A percentile compares a stretch with the other conserved stretches of the same genome.
Conservation (phyloP, 306 rosid species). For the Citrullus amarus region DNA sequence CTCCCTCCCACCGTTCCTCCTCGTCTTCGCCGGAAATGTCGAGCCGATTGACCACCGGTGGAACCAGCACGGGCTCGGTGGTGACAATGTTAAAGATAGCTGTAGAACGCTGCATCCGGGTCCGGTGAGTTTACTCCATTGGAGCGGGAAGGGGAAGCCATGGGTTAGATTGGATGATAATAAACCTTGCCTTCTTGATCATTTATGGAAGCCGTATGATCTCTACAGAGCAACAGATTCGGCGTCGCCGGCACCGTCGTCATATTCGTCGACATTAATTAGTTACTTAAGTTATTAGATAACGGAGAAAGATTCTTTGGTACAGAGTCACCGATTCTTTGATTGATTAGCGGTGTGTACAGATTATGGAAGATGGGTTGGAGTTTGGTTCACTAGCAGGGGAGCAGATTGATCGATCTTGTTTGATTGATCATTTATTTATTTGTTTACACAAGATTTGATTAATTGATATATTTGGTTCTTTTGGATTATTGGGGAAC, state of each 20-base stretch:
- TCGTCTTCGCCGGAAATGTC: slow-evolving; percentile 67
- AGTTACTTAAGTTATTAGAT: slow-evolving; percentile 39
- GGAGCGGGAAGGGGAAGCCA: slow-evolving; percentile 98
- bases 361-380: slow-evolving; percentile 16
- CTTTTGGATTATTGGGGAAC: not conserved
- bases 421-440: not conserved
- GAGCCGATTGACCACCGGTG: slow-evolving; percentile 83
- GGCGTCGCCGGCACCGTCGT: not conserved
- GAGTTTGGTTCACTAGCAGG: too few species aligned
- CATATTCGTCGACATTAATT: slow-evolving; percentile 14
- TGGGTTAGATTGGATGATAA: slow-evolving; percentile 78
- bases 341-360: slow-evolving; percentile 35
- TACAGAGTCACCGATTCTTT: slow-evolving; percentile 12
- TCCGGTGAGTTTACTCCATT: slow-evolving; percentile 78
- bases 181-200: slow-evolving; percentile 62
- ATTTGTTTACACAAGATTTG: not conserved
- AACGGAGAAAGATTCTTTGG: slow-evolving; percentile 38
- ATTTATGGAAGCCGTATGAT: slow-evolving; percentile 91
- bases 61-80: slow-evolving; percentile 95
- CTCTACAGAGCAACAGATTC: slow-evolving; percentile 15
- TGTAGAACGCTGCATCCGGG: slow-evolving; percentile 87
- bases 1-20: slow-evolving; percentile 69
- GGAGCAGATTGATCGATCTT: not conserved
- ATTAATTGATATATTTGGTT: not conserved
- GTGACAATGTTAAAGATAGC: slow-evolving; percentile 73